Evolutionary conservation across 306 rosid genomes (phyloP).

Genomic region (Sesbania bispinosa): DNA sequence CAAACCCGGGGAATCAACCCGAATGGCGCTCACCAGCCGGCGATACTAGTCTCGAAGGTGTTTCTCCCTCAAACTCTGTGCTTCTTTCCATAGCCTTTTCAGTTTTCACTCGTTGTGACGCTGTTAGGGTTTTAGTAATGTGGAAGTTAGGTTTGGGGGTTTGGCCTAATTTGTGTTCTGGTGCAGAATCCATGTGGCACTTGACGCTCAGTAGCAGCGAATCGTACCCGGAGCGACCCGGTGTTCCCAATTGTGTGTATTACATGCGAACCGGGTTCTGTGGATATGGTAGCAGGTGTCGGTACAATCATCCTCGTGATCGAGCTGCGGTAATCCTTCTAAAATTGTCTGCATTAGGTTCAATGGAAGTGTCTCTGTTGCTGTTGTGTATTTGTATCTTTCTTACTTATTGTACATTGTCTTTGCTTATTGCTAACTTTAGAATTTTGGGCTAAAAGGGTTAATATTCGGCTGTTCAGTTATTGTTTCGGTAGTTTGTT

Average conservation of each 20-base stretch:
- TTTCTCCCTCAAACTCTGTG: too few species aligned
- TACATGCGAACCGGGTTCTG: slow-evolving; percentile 87
- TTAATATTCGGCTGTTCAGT: too few species aligned
- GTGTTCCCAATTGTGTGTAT: slow-evolving; percentile 74
- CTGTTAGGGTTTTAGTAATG: slow-evolving; percentile 49
- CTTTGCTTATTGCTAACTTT: too few species aligned
- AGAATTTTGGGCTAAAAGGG: too few species aligned
- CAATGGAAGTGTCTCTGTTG: slow-evolving; percentile 8
- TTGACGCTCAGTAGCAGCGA: slow-evolving; percentile 53
- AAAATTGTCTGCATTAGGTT: slow-evolving; percentile 25
- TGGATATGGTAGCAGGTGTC: slow-evolving; percentile 82
- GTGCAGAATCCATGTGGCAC: slow-evolving; percentile 79
- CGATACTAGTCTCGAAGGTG: slow-evolving; percentile 68
- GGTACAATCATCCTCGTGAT: slow-evolving; percentile 86
- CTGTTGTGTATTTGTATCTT: background rate
- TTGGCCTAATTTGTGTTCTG: too few species aligned
- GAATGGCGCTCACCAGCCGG: slow-evolving; percentile 61
- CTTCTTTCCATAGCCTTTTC: too few species aligned
- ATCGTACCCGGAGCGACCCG: slow-evolving; percentile 77
- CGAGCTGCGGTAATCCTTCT: slow-evolving; percentile 69
- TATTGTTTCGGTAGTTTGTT: too few species aligned
- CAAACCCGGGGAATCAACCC: slow-evolving; percentile 47
- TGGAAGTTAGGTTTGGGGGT: slow-evolving; percentile 29
- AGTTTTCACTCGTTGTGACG: too few species aligned
- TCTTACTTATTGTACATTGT: background rate